A percentile compares a stretch with the other conserved stretches of the same genome.
These are phyloP conservation scores for Trapa bicornis DNA, from an alignment of 345 rosid genomes.

Conservation along the genomic window DNA sequence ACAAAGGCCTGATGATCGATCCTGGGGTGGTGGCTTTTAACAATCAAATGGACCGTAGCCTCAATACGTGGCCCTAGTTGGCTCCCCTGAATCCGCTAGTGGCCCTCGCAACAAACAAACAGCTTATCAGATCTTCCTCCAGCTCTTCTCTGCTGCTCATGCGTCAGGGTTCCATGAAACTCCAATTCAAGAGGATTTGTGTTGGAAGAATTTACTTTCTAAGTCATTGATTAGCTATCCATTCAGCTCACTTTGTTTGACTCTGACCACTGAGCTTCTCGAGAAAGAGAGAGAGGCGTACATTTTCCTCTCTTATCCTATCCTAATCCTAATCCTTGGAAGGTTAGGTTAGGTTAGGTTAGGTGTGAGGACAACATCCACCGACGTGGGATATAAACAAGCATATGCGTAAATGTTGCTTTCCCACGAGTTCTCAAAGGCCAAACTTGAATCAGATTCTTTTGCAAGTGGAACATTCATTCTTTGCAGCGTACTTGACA, in stretches of 20 bases:
- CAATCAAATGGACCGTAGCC: constrained; percentile 38
- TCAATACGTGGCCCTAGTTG: constrained; percentile 47
- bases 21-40: constrained; percentile 25
- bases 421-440: too few species aligned
- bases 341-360: not conserved
- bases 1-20: constrained; percentile 54
- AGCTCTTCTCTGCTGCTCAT: constrained; percentile 16
- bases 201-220: constrained; percentile 44
- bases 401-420: too few species aligned
- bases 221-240: too few species aligned
- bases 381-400: too few species aligned
- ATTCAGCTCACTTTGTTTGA: too few species aligned
- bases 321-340: not conserved
- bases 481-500: too few species aligned
- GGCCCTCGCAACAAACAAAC: constrained; percentile 33
- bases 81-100: constrained; percentile 71
- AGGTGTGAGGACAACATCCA: too few species aligned
- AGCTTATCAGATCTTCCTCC: constrained; percentile 36
- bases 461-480: too few species aligned
- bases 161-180: constrained; percentile 70
- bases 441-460: too few species aligned
- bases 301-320: not conserved
- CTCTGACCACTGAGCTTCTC: too few species aligned
- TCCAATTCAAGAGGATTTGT: constrained; percentile 46
- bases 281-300: too few species aligned